Base-by-base conservation (phyloP, 2,329 filamentous ascomycete genomes). In the Trichoderma atrobrunneum region DNA sequence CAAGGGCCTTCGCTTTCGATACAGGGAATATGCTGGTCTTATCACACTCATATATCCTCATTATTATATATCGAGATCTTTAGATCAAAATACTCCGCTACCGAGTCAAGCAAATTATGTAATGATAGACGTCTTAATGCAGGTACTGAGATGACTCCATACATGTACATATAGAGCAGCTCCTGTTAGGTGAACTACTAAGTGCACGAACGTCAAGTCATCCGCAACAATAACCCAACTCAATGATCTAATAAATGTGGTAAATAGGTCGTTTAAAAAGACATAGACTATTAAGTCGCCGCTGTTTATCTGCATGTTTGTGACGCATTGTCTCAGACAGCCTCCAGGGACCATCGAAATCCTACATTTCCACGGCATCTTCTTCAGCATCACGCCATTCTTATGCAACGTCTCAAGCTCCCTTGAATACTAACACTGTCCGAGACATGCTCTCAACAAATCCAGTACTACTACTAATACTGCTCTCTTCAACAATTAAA, bases 371-470 rank as follows among this genome's bases (percentile, higher is more conserved):
- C 26, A 54, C 5, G 4, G 2, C 10, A 21, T 7, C 28, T 0
- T 51, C 26, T 21, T 12, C n/a, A 30, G 4, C 34, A 63, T 30
- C 26, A 64, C 39, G 43, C 26, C 30, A 32, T 64, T 32, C 61
- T 64, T 12, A 51, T 21, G 43, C n/a, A 12, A 51, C n/a, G 5
- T 51, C 21, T 36, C 7, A 56, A 26, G 14, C 54, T 28, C 34
- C 60, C 30, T 24, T 62, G 7, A 12, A 12, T 48, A 21, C 7
- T 34, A 14, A 36, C 16, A 51, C n/a, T 51, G 24, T 28, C 54
- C 24, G 28, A 66, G 63, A 56, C 63, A 28, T 21, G 2, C 16
- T 36, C 48, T 39, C 63, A 26, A 66, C 48, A 65, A 56, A 54
- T 21, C 39, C 18, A 11, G 18, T 2, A 18, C 61, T 30, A 36